phyloP scores from a whole-genome alignment of 306 rosid species.

The Quercus glauca region DNA sequence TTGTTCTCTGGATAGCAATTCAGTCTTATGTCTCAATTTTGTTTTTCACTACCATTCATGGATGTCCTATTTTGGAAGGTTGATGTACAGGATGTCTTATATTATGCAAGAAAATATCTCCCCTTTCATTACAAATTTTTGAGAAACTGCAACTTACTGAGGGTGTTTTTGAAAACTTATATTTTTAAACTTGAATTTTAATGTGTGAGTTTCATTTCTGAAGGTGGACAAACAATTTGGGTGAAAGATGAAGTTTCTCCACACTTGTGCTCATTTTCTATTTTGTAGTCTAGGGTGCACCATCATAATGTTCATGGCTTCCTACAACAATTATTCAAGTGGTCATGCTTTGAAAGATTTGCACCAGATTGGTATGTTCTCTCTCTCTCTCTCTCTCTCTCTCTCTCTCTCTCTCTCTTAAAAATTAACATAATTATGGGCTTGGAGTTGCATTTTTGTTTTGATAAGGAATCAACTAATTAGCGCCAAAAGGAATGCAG shows the following conservation, averaged over 20 bases:
- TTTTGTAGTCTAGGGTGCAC: constrained; percentile 80
- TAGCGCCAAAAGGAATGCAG: neutral
- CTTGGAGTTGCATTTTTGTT: neutral
- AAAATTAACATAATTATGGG: constrained; percentile 10
- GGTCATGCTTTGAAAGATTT: constrained; percentile 75
- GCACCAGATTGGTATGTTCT: constrained; percentile 58
- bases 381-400: constrained; percentile 2
- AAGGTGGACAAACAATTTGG: neutral
- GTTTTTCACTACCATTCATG: neutral
- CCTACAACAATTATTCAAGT: constrained; percentile 87
- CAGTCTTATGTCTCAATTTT: neutral
- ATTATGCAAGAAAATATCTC: neutral
- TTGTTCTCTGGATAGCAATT: neutral
- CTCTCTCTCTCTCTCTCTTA: too few relatives aligned
- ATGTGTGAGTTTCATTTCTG: neutral
- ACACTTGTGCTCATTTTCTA: constrained; percentile 35
- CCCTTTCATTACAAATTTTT: neutral
- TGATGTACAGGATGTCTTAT: neutral
- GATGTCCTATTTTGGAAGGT: neutral
- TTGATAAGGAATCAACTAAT: neutral
- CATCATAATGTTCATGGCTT: constrained; percentile 70
- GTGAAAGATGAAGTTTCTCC: constrained; percentile 1
- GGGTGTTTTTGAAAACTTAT: neutral
- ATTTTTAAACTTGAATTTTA: neutral
- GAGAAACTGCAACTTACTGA: neutral